Evolutionary conservation across 495 filamentous ascomycete species (phyloP), one percentile per base, ranked within the genome.

Genomic region (Daldinia caldariorum): DNA sequence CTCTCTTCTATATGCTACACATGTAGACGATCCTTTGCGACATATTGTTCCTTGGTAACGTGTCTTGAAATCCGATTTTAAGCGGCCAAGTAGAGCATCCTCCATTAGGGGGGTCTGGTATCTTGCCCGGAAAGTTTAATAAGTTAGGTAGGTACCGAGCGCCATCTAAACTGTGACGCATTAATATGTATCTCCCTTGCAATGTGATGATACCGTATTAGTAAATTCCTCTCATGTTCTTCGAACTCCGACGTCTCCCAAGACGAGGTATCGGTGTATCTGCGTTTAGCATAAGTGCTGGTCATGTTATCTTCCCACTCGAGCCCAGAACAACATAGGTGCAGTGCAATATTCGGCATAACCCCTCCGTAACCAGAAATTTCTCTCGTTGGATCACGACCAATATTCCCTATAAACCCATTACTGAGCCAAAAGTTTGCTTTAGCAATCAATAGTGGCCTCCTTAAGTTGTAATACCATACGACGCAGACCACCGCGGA

Each of bases 361-460:
- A 43, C 16, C 39, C 26, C 7, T 31, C 50, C 14, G 18, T 34
- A 3, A 20, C 38, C 26, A 14, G 18, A 37, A 56, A 64, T 12
- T 1, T 14, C 20, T 26, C 54, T 20, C 10, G 32, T 8, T 41
- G 18, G 22, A 5, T 41, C 54, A 9, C 7, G 32, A 6, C 18
- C 18, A 13, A 34, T 16, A 37, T 38, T 38, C 34, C 18, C 16
- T n/a, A n/a, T n/a, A 22, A 9, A 29, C 43, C 14, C 14, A 2
- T 45, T 58, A 2, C 31, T 51, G 29, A 62, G 43, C 34, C 18
- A 35, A 35, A 41, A 57, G 22, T 29, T 35, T 54, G n/a, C 45
- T 29, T 45, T 51, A 51, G n/a, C 41, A 50, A 66, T 41, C 41
- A 57, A 66, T 62, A 53, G 35, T 38, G 51, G 35, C 37, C 32